Conservation (phyloP, 2,329 filamentous ascomycete genomes). For the Cytospora piceae region DNA sequence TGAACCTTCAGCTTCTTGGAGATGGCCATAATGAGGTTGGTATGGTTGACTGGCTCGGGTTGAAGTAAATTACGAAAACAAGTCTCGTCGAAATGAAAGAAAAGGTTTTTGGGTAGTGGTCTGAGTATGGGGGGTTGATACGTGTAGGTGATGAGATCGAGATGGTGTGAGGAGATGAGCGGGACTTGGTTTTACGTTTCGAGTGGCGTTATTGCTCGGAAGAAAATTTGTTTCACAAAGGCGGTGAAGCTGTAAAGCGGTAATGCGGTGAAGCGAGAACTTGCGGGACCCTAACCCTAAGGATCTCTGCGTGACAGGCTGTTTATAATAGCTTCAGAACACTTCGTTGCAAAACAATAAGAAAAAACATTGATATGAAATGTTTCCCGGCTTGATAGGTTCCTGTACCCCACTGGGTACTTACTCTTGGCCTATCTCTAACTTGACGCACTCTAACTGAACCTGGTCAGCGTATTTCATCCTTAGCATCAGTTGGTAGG, state of each 20-base stretch:
- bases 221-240: background rate
- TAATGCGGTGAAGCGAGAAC: background rate
- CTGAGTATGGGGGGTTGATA: background rate
- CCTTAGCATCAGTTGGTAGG: background rate
- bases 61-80: too few relatives aligned
- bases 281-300: background rate
- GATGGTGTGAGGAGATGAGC: background rate
- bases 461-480: background rate
- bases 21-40: constrained; percentile 35
- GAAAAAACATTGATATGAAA: too few relatives aligned
- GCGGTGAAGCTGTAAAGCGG: constrained; percentile 11
- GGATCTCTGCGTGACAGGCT: too few relatives aligned
- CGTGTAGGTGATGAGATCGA: background rate
- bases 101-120: background rate
- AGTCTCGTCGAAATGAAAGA: background rate
- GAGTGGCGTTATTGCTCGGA: constrained; percentile 8
- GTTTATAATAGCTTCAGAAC: too few relatives aligned
- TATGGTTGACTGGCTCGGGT: background rate
- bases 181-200: background rate
- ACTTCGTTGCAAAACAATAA: too few relatives aligned
- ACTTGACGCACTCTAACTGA: constrained; percentile 21
- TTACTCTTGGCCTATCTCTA: background rate
- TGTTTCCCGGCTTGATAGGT: too few relatives aligned
- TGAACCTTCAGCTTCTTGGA: constrained; percentile 36
- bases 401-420: too few relatives aligned